Evolutionary conservation across 1,284 basidiomycete species (phyloP).

Genomic region (Ceratobasidium sp.): DNA sequence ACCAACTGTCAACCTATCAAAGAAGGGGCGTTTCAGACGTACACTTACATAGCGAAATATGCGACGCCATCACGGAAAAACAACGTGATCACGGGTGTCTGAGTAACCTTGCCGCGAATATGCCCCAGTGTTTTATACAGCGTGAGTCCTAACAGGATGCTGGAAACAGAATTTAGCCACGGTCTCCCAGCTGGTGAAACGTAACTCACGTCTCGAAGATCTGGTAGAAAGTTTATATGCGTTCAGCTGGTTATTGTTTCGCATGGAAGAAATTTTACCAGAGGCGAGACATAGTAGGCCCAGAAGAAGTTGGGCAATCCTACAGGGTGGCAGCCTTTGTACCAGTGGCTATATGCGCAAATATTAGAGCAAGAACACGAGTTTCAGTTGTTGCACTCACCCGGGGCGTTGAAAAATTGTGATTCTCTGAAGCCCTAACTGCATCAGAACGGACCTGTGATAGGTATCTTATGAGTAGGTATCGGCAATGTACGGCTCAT

Average conservation of each 20-base stretch:
- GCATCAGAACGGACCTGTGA: constrained; percentile 26
- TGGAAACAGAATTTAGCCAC: neutral
- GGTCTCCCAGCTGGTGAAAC: neutral
- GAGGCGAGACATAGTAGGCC: constrained; percentile 16
- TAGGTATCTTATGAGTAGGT: neutral
- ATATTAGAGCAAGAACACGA: neutral
- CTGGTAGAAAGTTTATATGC: neutral
- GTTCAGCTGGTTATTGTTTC: too few relatives aligned
- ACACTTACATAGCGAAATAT: constrained; percentile 18
- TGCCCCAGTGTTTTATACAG: constrained; percentile 25
- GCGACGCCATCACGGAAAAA: constrained; percentile 23
- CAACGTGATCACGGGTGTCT: constrained; percentile 16
- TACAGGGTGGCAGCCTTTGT: constrained; percentile 29
- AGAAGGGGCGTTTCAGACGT: too few relatives aligned
- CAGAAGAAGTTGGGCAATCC: constrained; percentile 34
- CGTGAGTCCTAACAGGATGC: constrained; percentile 17
- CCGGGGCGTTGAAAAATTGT: constrained; percentile 19
- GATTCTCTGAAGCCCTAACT: constrained; percentile 13
- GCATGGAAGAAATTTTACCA: neutral
- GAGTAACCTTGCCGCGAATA: constrained; percentile 13
- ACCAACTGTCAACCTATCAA: neutral
- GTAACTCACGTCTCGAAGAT: constrained; percentile 30
- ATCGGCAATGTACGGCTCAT: neutral
- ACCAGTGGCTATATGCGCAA: constrained; percentile 20
- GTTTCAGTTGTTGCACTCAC: neutral